These are phyloP conservation scores for Scutellaria barbata DNA, from an alignment of 257 asterid genomes.

Conservation along the genomic window DNA sequence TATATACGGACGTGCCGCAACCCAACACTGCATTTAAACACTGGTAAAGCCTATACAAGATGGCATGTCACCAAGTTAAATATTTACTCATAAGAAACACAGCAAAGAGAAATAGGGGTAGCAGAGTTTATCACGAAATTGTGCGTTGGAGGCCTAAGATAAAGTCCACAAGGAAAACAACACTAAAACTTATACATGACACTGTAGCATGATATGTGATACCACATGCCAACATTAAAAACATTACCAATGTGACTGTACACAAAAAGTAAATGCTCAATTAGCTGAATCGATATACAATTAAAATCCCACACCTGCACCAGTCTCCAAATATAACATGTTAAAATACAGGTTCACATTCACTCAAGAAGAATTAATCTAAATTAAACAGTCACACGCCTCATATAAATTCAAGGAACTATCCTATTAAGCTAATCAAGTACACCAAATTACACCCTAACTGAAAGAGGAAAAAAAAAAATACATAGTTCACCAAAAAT, in stretches of 20 bases:
- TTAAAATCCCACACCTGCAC: constrained; percentile 7
- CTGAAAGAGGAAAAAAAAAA: not conserved
- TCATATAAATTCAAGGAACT: not conserved
- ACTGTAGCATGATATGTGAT: not conserved
- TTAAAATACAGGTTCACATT: not conserved
- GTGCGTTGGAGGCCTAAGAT: not conserved
- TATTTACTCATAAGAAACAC: not conserved
- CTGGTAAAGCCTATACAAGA: constrained; percentile 3
- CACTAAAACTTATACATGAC: not conserved
- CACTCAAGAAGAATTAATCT: constrained; percentile 5
- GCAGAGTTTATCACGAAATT: not conserved
- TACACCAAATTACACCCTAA: constrained; percentile 17
- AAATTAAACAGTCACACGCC: not conserved
- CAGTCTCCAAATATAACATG: constrained; percentile 9
- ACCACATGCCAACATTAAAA: not conserved
- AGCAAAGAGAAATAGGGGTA: not conserved
- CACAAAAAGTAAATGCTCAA: constrained; percentile 3
- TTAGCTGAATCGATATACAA: not conserved
- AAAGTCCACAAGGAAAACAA: not conserved
- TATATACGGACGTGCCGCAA: constrained; percentile 7
- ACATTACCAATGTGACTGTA: not conserved
- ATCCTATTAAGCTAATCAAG: constrained; percentile 8
- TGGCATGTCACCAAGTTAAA: not conserved
- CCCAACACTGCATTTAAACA: constrained; percentile 6
- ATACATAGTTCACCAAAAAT: not conserved